A percentile compares a stretch with the other conserved stretches of the same genome.
These are phyloP conservation scores for Fusarium lateritium DNA, from an alignment of 2,329 filamentous ascomycete species.

Conservation along the genomic window DNA sequence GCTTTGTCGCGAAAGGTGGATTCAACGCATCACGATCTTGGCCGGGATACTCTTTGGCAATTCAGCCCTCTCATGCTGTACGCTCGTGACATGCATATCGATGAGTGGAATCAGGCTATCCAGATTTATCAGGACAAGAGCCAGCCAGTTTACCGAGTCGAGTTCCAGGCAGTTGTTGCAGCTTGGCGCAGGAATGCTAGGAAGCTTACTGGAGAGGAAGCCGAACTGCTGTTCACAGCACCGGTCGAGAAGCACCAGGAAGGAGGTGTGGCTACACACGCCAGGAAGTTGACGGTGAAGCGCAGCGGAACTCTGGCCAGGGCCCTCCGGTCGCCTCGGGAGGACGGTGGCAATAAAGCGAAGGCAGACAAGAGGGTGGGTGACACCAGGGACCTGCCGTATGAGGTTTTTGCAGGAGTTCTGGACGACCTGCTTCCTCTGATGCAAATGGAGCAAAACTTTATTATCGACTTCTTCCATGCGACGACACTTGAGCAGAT, in stretches of 20 bases:
- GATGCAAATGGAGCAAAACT: constrained; percentile 95
- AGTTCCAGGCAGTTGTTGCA: constrained; percentile 83
- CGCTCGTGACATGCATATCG: constrained; percentile 83
- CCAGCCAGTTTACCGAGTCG: constrained; percentile 82
- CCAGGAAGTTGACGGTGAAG: constrained; percentile 93
- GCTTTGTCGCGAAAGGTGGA: constrained; percentile 78
- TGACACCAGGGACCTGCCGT: constrained; percentile 79
- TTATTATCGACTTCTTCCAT: constrained; percentile 97
- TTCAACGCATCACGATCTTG: constrained; percentile 77
- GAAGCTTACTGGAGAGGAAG: constrained; percentile 82
- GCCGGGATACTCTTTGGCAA: constrained; percentile 84
- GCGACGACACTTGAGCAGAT: constrained; percentile 84
- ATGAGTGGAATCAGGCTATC: constrained; percentile 86
- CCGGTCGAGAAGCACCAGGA: constrained; percentile 89
- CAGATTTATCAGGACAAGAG: constrained; percentile 85
- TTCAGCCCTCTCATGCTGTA: constrained; percentile 92
- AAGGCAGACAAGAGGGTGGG: constrained; percentile 70
- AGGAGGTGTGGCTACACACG: constrained; percentile 77
- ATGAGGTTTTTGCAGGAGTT: constrained; percentile 84
- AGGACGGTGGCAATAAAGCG: constrained; percentile 69
- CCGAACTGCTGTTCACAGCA: constrained; percentile 88
- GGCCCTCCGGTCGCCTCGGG: constrained; percentile 76
- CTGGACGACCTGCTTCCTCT: constrained; percentile 87
- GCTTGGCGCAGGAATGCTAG: constrained; percentile 85
- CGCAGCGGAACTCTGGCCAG: constrained; percentile 89